These are phyloP conservation scores for Apiospora kogelbergensis DNA, from an alignment of 2,329 filamentous ascomycete species.

Conservation along the genomic window DNA sequence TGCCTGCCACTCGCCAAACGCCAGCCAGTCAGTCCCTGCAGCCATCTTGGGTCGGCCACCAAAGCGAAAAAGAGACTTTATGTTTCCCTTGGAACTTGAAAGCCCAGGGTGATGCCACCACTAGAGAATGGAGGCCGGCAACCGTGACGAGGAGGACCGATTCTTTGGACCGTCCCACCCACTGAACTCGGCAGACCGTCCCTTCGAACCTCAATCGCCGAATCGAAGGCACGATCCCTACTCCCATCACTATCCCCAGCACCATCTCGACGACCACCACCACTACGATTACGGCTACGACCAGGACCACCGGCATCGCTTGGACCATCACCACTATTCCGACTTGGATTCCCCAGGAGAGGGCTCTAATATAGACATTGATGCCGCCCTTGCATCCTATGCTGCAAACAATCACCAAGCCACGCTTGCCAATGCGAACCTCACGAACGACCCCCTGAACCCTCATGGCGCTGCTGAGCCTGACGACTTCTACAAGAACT, in stretches of 20 bases:
- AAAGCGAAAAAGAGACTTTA: conserved; percentile 2
- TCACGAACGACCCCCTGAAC: background rate
- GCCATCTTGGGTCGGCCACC: conserved; percentile 2
- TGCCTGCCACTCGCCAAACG: background rate
- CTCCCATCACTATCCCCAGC: conserved; percentile 20
- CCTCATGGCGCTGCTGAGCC: conserved; percentile 34
- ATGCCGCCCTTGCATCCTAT: conserved; percentile 31
- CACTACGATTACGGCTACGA: conserved; percentile 20
- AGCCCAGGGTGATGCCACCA: conserved; percentile 34
- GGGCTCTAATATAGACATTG: background rate
- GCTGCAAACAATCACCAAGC: conserved; percentile 38
- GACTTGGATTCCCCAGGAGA: conserved; percentile 8
- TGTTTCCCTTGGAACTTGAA: conserved; percentile 19
- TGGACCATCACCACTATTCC: background rate
- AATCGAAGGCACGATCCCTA: conserved; percentile 22
- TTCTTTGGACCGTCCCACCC: conserved; percentile 28
- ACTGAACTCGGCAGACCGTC: conserved; percentile 25
- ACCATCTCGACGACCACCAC: conserved; percentile 19
- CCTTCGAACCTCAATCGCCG: conserved; percentile 28
- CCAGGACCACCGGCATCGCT: conserved; percentile 16
- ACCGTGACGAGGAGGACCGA: conserved; percentile 42
- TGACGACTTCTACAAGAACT: conserved; percentile 57
- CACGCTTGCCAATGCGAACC: conserved; percentile 37
- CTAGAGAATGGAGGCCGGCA: conserved; percentile 48
- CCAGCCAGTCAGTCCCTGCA: background rate